Evolutionary conservation across 176 grass and related monocot species (phyloP), one percentile per base, ranked within the genome.

Genomic region (Triticum dicoccoides): DNA sequence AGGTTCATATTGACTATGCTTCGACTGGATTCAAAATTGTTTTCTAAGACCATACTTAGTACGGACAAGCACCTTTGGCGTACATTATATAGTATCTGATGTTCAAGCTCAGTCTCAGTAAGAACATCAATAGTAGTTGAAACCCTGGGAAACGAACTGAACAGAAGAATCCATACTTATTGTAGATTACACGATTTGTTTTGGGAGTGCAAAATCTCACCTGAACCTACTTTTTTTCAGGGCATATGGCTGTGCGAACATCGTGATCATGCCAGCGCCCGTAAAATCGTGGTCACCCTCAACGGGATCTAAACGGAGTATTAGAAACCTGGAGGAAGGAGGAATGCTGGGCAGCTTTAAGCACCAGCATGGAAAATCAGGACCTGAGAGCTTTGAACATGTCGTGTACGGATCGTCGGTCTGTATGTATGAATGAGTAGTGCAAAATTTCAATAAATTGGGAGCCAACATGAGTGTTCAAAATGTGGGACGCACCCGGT

Each of bases 201-300:
- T 27, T 77, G 47, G 13, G 21, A 44, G 44, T 63, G 69, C 11
- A 33, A 75, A 29, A 61, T 67, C 80, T 80, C 61, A 38, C 56
- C 29, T 38, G 71, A 32, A 15, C 10, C 76, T 70, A 64, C 34
- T 71, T 24, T 17, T 73, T 68, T 81, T 37, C 83, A 95, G 96
- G 93, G 96, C 21, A 95, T 94, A 92, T 98, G 93, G 96, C 75
- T 98, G 7, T 98, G 96, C 8, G 93, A 98, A 87, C 91, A 95
- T 64, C 91, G 93, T 42, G 96, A 98, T 73, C 84, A 95, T 71
- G 96, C 96, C 37, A 92, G 86, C 6, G 45, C 90, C 25, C 96
- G 93, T 54, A 98, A 92, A 80, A 98, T 98, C 20, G 93, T 98
- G 44, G 62, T 98, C 44, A 95, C 96, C 66, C 86, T 98, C 51